Conservation (phyloP, 495 filamentous ascomycete genomes). For the Xylaria grammica region DNA sequence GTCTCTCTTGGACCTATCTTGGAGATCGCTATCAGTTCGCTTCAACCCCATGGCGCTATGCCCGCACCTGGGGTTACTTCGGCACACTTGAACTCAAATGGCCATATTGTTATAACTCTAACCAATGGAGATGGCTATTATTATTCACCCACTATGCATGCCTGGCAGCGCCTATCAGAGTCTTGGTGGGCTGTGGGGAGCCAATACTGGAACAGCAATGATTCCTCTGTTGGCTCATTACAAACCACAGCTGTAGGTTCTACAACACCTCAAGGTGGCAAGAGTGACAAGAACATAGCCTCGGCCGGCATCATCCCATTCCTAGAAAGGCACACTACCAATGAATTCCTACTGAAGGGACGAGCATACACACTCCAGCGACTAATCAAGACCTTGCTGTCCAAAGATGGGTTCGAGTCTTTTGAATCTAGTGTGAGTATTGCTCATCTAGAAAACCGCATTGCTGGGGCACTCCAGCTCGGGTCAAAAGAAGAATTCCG, state of each 20-base stretch:
- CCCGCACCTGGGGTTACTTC: slow-evolving; percentile 82
- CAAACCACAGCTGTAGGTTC: slow-evolving; percentile 69
- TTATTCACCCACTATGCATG: slow-evolving; percentile 79
- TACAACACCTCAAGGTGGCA: slow-evolving; percentile 39
- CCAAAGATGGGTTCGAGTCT: slow-evolving; percentile 86
- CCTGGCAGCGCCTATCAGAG: slow-evolving; percentile 95
- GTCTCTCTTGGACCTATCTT: slow-evolving; percentile 88
- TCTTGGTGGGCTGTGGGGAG: slow-evolving; percentile 97
- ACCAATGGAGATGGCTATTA: slow-evolving; percentile 92
- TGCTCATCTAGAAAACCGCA: slow-evolving; percentile 92
- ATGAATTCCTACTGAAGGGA: slow-evolving; percentile 88
- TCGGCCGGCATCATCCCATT: slow-evolving; percentile 91
- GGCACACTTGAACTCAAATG: slow-evolving; percentile 86
- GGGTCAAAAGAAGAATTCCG: slow-evolving; percentile 90
- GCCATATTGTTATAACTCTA: slow-evolving; percentile 80
- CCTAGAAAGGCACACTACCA: slow-evolving; percentile 92
- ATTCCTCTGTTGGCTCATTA: slow-evolving; percentile 77
- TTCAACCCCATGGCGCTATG: slow-evolving; percentile 72
- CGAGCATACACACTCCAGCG: slow-evolving; percentile 87
- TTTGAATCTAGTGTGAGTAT: slow-evolving; percentile 92
- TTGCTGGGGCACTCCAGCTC: slow-evolving; percentile 85
- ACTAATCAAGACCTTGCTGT: slow-evolving; percentile 82
- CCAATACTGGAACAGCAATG: slow-evolving; percentile 98
- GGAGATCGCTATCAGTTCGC: slow-evolving; percentile 72
- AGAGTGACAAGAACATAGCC: slow-evolving; percentile 63